Evolutionary conservation across 768 basidiomycete genomes (phyloP).

Genomic region (Rossbeevera mucosa): DNA sequence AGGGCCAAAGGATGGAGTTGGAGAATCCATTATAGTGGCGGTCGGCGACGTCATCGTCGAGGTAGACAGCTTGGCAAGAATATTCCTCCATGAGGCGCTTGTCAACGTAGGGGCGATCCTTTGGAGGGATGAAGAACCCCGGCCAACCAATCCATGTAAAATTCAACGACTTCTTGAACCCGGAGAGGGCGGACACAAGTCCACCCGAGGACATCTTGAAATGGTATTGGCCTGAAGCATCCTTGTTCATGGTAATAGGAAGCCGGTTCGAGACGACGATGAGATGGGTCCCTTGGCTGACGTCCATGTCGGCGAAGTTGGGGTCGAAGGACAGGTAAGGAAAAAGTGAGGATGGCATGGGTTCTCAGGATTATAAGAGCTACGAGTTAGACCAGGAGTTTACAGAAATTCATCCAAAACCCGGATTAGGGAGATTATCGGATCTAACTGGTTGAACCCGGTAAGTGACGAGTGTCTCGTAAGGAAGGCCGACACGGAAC

Average conservation of each 20-base stretch:
- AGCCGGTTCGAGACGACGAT: slow-evolving; percentile 95
- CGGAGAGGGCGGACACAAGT: slow-evolving; percentile 92
- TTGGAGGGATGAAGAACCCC: slow-evolving; percentile 87
- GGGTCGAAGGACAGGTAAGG: slow-evolving; percentile 21
- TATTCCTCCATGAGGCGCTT: slow-evolving; percentile 91
- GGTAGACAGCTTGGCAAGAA: slow-evolving; percentile 95
- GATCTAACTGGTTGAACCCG: slow-evolving; percentile 19
- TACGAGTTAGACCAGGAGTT: slow-evolving; percentile 13
- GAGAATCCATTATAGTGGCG: slow-evolving; percentile 98
- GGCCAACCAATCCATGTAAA: slow-evolving; percentile 99
- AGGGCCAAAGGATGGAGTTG: slow-evolving; percentile 98
- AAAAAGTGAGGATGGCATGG: slow-evolving; percentile 27
- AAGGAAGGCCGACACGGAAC: not conserved
- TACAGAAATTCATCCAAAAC: slow-evolving; percentile 17
- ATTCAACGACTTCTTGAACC: slow-evolving; percentile 96
- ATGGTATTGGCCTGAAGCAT: slow-evolving; percentile 88
- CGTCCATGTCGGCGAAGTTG: slow-evolving; percentile 40
- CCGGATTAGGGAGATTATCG: slow-evolving; percentile 34
- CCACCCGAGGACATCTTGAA: slow-evolving; percentile 99
- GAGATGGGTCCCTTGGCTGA: slow-evolving; percentile 60
- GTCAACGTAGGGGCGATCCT: slow-evolving; percentile 90
- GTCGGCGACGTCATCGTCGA: slow-evolving; percentile 98
- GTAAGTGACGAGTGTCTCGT: not conserved
- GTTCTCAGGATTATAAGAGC: slow-evolving; percentile 25
- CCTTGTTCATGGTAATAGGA: slow-evolving; percentile 93